Evolutionary conservation across 108 stramenopile genomes (phyloP).

Genomic region (Mayamaea pseudoterrestris): DNA sequence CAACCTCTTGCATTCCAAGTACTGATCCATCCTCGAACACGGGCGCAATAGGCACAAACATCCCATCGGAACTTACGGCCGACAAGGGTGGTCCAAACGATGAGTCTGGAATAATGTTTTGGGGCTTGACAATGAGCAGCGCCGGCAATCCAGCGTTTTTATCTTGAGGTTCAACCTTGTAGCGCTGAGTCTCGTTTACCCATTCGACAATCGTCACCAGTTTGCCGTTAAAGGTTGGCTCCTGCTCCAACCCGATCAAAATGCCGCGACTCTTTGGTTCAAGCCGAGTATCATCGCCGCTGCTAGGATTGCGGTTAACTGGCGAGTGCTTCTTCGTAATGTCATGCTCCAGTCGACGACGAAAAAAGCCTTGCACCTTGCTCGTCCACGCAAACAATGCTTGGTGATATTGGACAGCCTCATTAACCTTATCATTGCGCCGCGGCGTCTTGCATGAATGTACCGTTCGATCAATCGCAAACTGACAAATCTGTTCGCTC

Average conservation of each 20-base stretch:
- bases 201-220: not conserved
- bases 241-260: slow-evolving; percentile 2
- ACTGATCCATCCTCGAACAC: slow-evolving; percentile 28
- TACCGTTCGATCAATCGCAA: slow-evolving; percentile 33
- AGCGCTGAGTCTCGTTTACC: not conserved
- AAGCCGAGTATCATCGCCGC: not conserved
- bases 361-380: slow-evolving; percentile 4
- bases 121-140: not conserved
- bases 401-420: slow-evolving; percentile 36
- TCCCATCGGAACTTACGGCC: slow-evolving; percentile 7
- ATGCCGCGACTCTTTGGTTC: not conserved
- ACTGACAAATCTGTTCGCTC: slow-evolving; percentile 9
- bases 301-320: not conserved
- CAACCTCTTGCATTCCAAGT: slow-evolving; percentile 19
- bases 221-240: slow-evolving; percentile 2
- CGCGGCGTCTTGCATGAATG: slow-evolving; percentile 44
- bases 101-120: not conserved
- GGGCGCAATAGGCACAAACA: slow-evolving; percentile 52
- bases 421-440: slow-evolving; percentile 41
- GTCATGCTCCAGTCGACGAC: slow-evolving; percentile 4
- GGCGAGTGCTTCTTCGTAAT: slow-evolving; percentile 5
- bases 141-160: not conserved
- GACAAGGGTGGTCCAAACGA: slow-evolving; percentile 1
- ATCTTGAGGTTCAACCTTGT: not conserved
- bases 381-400: slow-evolving; percentile 20